These are phyloP conservation scores for Cornus suecica DNA, from an alignment of 148 eudicot species.

Conservation along the genomic window DNA sequence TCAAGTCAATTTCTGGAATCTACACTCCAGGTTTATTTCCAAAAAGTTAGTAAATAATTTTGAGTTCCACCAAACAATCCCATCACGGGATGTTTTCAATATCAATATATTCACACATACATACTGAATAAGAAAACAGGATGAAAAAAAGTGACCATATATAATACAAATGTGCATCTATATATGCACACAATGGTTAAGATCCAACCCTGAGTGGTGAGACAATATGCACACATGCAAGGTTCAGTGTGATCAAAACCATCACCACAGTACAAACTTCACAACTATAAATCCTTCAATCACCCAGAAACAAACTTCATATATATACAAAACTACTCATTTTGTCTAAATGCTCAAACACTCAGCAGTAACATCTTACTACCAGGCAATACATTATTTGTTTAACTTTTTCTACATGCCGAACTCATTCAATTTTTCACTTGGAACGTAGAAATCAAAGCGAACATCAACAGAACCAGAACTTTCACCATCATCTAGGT, in stretches of 20 bases:
- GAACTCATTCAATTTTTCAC: slow-evolving; percentile 38
- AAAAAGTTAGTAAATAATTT: too few species aligned
- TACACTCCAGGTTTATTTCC: too few species aligned
- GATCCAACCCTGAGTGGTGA: background rate
- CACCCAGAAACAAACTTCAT: slow-evolving; percentile 1
- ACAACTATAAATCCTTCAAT: slow-evolving; percentile 9
- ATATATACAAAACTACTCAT: slow-evolving; percentile 13
- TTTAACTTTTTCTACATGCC: slow-evolving; percentile 8
- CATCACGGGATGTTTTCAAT: too few species aligned
- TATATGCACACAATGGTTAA: background rate
- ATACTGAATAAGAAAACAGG: too few species aligned
- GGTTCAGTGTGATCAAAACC: background rate
- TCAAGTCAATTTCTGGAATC: too few species aligned
- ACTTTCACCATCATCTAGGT: slow-evolving; percentile 72
- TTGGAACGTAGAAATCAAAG: slow-evolving; percentile 86
- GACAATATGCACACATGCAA: background rate
- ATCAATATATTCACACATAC: too few species aligned
- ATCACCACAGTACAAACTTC: background rate
- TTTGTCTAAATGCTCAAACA: background rate
- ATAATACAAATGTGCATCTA: background rate
- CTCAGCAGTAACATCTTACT: background rate
- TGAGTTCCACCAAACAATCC: too few species aligned
- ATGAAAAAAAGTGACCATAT: too few species aligned
- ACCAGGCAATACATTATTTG: background rate
- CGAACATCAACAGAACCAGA: slow-evolving; percentile 93